Conservation (phyloP, 2,329 filamentous ascomycete genomes). For the Cercospora sp. region DNA sequence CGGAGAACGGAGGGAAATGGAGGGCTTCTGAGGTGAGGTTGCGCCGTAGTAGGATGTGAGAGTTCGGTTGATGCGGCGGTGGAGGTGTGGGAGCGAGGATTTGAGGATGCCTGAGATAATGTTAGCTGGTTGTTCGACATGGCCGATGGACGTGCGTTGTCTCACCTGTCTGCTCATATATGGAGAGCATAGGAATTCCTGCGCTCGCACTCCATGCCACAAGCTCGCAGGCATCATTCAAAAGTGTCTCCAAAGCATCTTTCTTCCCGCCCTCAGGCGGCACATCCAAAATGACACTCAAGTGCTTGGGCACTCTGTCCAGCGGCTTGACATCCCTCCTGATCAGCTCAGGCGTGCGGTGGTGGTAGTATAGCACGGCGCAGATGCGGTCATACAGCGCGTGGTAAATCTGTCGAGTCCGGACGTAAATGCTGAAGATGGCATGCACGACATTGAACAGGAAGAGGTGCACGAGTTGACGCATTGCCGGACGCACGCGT, state of each 20-base stretch:
- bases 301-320: slow-evolving; percentile 73
- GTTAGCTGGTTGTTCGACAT: slow-evolving; percentile 1
- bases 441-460: slow-evolving; percentile 72
- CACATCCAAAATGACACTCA: slow-evolving; percentile 80
- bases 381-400: slow-evolving; percentile 74
- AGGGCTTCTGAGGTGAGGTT: slow-evolving; percentile 59
- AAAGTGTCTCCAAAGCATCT: slow-evolving; percentile 75
- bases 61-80: slow-evolving; percentile 75
- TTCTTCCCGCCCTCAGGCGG: slow-evolving; percentile 66
- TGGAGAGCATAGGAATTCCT: slow-evolving; percentile 80
- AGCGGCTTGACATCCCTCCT: slow-evolving; percentile 78
- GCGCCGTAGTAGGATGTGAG: slow-evolving; percentile 85
- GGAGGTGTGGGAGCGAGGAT: slow-evolving; percentile 80
- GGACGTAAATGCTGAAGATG: slow-evolving; percentile 85
- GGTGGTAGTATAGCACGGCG: slow-evolving; percentile 88
- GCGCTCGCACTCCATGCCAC: slow-evolving; percentile 90
- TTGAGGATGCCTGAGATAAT: slow-evolving; percentile 72
- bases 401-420: slow-evolving; percentile 76
- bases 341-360: slow-evolving; percentile 90
- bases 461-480: slow-evolving; percentile 57
- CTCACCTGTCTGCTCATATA: slow-evolving; percentile 89
- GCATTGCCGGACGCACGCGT: slow-evolving; percentile 34
- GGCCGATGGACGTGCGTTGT: no score
- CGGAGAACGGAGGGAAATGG: slow-evolving; percentile 70
- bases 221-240: slow-evolving; percentile 89